These are phyloP conservation scores for Colletotrichum filicis DNA, from an alignment of 2,329 filamentous ascomycete genomes.

Conservation along the genomic window DNA sequence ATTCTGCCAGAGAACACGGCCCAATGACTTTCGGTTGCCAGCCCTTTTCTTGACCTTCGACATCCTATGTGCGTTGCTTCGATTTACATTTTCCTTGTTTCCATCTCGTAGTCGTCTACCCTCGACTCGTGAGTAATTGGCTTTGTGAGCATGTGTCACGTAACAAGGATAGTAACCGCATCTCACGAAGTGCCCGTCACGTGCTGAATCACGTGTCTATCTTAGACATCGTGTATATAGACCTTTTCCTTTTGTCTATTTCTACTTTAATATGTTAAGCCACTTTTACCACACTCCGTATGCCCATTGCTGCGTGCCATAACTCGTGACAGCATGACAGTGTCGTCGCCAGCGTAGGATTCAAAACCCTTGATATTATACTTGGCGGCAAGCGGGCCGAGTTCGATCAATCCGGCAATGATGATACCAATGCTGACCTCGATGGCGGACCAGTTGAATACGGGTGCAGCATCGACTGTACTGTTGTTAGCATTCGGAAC, in stretches of 20 bases:
- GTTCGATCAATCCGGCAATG: slow-evolving; percentile 25
- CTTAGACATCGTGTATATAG: too few relatives aligned
- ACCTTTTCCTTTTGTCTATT: too few relatives aligned
- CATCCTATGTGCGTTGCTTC: not conserved
- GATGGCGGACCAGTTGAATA: slow-evolving; percentile 25
- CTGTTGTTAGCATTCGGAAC: not conserved
- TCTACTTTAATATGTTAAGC: too few relatives aligned
- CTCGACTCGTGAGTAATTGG: not conserved
- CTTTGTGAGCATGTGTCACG: not conserved
- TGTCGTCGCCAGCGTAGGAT: not conserved
- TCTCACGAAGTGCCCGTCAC: too few relatives aligned
- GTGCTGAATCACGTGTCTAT: too few relatives aligned
- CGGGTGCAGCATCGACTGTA: slow-evolving; percentile 21
- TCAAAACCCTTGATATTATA: slow-evolving; percentile 20
- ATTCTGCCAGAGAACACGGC: not conserved
- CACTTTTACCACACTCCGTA: too few relatives aligned
- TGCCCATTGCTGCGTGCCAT: too few relatives aligned
- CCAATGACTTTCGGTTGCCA: not conserved
- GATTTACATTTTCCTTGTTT: not conserved
- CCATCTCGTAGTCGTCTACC: slow-evolving; percentile 7
- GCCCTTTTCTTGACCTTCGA: not conserved
- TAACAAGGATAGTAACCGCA: too few relatives aligned
- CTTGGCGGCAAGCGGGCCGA: slow-evolving; percentile 27
- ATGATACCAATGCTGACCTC: slow-evolving; percentile 29
- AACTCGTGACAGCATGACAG: too few relatives aligned